A percentile compares a stretch with the other conserved stretches of the same genome.
Evolutionary conservation across 2,329 filamentous ascomycete species (phyloP).

Genomic region (Nigrospora oryzae): DNA sequence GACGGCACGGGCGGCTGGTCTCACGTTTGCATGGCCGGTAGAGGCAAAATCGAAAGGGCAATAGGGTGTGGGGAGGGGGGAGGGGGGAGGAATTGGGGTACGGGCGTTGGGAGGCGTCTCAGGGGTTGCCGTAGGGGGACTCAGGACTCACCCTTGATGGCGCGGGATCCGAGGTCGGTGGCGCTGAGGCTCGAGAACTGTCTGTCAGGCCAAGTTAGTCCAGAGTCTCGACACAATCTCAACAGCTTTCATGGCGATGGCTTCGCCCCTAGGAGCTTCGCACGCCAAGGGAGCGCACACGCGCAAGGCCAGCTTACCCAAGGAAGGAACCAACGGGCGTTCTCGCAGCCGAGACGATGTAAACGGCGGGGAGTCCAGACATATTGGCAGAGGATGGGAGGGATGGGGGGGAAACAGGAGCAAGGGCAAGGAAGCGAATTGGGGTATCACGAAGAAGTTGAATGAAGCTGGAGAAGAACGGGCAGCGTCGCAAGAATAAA

Average conservation of each 20-base stretch:
- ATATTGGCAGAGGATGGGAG: constrained; percentile 38
- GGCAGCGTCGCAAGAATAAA: too few species aligned
- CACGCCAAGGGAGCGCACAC: too few species aligned
- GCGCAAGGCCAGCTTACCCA: constrained; percentile 50
- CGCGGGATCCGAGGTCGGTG: constrained; percentile 77
- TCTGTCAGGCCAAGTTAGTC: constrained; percentile 33
- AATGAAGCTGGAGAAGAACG: too few species aligned
- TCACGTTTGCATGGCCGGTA: constrained; percentile 1
- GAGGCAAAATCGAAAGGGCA: not conserved
- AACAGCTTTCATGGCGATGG: too few species aligned
- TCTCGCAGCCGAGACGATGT: constrained; percentile 87
- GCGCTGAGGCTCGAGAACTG: constrained; percentile 83
- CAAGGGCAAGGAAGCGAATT: not conserved
- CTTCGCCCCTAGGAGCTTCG: too few species aligned
- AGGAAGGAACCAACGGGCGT: constrained; percentile 93
- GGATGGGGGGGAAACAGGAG: not conserved
- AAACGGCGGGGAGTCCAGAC: constrained; percentile 78
- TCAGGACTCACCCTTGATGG: constrained; percentile 70
- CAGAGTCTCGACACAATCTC: too few species aligned
- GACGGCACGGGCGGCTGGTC: constrained; percentile 38
- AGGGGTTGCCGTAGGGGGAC: too few species aligned
- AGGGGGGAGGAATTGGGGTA: too few species aligned
- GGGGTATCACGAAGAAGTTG: not conserved
- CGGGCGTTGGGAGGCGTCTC: too few species aligned
- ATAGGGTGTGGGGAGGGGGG: too few species aligned